Base-by-base conservation (phyloP, 2,329 filamentous ascomycete genomes). In the Ploettnerulaceae sp. region DNA sequence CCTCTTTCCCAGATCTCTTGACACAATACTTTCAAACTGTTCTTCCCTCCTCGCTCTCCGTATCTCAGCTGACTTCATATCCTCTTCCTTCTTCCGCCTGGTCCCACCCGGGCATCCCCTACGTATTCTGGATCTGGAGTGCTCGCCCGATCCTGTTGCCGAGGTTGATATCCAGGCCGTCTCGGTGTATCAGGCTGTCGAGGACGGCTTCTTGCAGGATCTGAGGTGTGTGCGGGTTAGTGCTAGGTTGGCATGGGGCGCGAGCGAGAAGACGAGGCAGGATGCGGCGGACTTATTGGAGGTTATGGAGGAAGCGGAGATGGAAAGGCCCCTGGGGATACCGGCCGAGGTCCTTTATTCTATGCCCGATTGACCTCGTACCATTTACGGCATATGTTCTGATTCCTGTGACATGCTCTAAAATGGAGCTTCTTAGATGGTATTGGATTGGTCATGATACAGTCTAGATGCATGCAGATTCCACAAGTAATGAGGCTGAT, bases 11-110 rank as follows among this genome's bases (percentile, higher is more conserved):
- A 54, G 57, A 3, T 43, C 51, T 4, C 50, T 65, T 1, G 57
- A 64, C 28, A 26, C 43, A 3, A 33, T 64, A 1, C 48, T 62
- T 3, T 21, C 37, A 3, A 17, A 48, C 24, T 64, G 62, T 39
- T 57, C 61, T 1, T 47, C 42, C 12, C 43, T 65, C 4, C 41
- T 48, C 3, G 58, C 56, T 4, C 47, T 64, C 6, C 53, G 61
- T 7, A 53, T 65, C n/a, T 61, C 59, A 7, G 61, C 59, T 7
- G 63, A 64, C 46, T 65, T 60, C 31, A 59, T 65, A 12, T 55
- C 57, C 14, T 37, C 58, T 35, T 25, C 31, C 1, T 36, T 64
- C 12, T 61, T 65, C 34, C 34, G 53, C 11, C 20, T 38, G 8
- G 45, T 49, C 14, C 48, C 50, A 2, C 11, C 42, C 11, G 21